These are phyloP conservation scores for Salix suchowensis DNA, from an alignment of 345 rosid genomes.

Conservation along the genomic window DNA sequence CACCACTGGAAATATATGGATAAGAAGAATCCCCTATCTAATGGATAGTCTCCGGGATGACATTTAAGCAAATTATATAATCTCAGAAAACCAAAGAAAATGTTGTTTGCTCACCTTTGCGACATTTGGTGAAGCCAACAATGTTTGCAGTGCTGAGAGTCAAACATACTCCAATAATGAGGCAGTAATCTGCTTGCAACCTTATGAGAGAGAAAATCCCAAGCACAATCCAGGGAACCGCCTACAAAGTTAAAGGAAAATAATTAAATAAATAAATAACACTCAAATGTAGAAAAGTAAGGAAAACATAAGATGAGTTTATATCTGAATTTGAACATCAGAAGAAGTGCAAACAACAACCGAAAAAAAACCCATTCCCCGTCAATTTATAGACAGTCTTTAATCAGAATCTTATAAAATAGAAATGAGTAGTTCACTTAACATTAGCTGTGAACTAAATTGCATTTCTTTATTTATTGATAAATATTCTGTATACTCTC, in stretches of 20 bases:
- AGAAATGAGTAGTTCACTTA: neutral
- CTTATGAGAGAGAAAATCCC: slow-evolving; percentile 74
- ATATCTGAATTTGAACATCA: neutral
- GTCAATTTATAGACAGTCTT: neutral
- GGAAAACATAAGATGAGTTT: neutral
- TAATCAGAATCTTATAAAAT: neutral
- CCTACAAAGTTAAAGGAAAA: slow-evolving; percentile 32
- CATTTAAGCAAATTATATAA: neutral
- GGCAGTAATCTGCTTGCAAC: slow-evolving; percentile 74
- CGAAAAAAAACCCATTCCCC: neutral
- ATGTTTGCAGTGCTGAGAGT: slow-evolving; percentile 72
- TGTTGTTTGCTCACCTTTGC: slow-evolving; percentile 43
- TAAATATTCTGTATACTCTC: neutral
- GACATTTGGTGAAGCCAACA: slow-evolving; percentile 73
- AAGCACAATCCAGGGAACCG: slow-evolving; percentile 56
- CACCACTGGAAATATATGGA: neutral
- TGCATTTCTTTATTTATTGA: neutral
- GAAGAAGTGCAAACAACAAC: neutral
- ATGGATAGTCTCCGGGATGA: neutral
- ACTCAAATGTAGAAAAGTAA: neutral
- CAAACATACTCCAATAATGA: slow-evolving; percentile 67
- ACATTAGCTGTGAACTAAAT: neutral
- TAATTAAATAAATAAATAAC: neutral
- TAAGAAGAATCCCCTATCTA: neutral
- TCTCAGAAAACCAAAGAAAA: neutral